Conservation (phyloP, 345 rosid species). For the Draba incana region DNA sequence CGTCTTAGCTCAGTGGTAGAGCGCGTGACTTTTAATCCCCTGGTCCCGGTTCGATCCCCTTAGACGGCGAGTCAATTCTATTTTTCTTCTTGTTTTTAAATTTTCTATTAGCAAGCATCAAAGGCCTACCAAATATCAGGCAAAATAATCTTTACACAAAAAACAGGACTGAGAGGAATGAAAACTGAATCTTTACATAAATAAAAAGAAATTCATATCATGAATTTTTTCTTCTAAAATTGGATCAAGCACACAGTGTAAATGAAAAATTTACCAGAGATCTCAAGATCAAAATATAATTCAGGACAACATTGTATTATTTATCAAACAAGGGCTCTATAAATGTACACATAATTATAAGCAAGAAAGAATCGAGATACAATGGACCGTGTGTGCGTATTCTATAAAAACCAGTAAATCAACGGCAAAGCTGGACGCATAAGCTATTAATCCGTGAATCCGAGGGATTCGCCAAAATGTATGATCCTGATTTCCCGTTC, state of each 20-base stretch:
- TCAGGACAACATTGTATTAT: constrained; percentile 11
- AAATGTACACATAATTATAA: constrained; percentile 21
- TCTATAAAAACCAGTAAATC: constrained; percentile 30
- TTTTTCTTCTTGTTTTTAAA: too few species aligned
- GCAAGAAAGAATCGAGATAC: constrained; percentile 20
- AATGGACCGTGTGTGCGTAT: neutral
- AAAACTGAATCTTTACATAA: neutral
- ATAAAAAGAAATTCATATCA: too few species aligned
- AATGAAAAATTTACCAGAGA: neutral
- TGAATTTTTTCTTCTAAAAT: neutral
- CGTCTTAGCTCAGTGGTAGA: too few species aligned
- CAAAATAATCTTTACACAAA: too few species aligned
- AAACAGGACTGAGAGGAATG: neutral
- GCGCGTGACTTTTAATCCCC: too few species aligned
- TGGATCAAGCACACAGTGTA: neutral
- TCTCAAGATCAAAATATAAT: constrained; percentile 1
- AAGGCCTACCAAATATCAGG: too few species aligned
- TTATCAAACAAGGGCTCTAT: constrained; percentile 21
- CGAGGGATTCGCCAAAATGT: constrained; percentile 48
- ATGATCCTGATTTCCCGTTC: constrained; percentile 59
- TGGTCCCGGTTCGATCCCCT: too few species aligned
- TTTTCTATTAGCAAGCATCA: too few species aligned
- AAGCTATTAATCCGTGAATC: constrained; percentile 55
- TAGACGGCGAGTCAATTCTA: too few species aligned
- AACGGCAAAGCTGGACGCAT: constrained; percentile 64